A percentile compares a stretch with the other conserved stretches of the same genome.
Conservation (phyloP, 305 asterid species). For the Fraxinus greggii region DNA sequence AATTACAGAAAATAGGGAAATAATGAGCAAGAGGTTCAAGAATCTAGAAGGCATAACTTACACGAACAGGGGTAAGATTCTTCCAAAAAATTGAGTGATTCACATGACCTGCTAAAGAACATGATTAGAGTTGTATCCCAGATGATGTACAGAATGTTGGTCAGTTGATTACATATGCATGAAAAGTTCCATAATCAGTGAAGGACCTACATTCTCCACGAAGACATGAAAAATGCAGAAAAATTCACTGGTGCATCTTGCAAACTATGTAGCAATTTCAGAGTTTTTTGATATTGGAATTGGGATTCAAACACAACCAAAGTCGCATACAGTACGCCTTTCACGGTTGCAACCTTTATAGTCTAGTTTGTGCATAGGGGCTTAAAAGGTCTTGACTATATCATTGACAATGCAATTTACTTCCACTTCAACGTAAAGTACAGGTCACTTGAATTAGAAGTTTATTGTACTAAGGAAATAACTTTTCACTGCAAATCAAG, state of each 20-base stretch:
- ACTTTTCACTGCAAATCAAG: neutral
- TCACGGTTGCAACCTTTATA: neutral
- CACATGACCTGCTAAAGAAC: slow-evolving; percentile 48
- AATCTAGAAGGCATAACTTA: slow-evolving; percentile 27
- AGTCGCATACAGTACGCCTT: neutral
- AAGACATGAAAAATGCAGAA: neutral
- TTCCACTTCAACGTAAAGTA: neutral
- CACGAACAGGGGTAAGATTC: slow-evolving; percentile 55
- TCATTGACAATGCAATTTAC: neutral
- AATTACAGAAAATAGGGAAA: neutral
- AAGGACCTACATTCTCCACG: neutral
- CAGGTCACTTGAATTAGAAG: neutral
- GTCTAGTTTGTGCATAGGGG: neutral
- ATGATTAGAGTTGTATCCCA: slow-evolving; percentile 14
- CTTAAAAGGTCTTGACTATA: neutral
- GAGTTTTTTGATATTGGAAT: neutral
- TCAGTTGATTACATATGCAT: neutral
- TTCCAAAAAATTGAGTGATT: slow-evolving; percentile 73
- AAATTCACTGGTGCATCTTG: neutral
- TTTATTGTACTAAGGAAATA: neutral
- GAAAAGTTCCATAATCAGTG: neutral
- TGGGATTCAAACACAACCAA: neutral
- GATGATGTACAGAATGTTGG: neutral
- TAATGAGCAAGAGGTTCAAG: neutral
- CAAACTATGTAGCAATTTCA: neutral